phyloP scores from a whole-genome alignment of 257 asterid species.

The Fraxinus americana region DNA sequence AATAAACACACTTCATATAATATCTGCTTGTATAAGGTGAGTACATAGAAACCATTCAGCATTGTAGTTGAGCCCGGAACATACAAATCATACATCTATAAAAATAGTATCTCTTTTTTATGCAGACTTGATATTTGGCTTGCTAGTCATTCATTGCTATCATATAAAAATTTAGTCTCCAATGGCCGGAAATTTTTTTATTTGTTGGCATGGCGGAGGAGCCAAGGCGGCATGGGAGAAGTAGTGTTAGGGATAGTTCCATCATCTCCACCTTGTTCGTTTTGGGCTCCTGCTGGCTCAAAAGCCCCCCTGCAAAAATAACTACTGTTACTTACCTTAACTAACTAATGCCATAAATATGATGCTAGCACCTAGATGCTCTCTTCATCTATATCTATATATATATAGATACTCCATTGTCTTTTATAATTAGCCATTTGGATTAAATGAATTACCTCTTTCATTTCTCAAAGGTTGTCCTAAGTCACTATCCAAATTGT shows the following conservation, averaged over 20 bases:
- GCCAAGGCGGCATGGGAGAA: constrained; percentile 42
- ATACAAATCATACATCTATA: neutral
- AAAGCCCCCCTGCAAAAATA: constrained; percentile 19
- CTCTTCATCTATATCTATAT: no score
- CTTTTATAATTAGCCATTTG: no score
- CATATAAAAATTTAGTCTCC: neutral
- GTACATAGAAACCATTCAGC: neutral
- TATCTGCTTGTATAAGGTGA: neutral
- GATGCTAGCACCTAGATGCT: no score
- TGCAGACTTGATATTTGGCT: neutral
- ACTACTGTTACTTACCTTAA: neutral
- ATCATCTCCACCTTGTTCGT: constrained; percentile 15
- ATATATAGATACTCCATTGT: no score
- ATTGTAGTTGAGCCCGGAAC: no score
- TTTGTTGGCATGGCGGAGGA: constrained; percentile 33
- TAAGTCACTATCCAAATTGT: no score
- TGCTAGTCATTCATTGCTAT: neutral
- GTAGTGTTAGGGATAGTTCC: constrained; percentile 9
- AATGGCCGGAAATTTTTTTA: neutral
- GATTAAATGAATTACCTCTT: no score
- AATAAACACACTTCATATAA: neutral
- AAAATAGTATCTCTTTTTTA: neutral
- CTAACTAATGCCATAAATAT: neutral
- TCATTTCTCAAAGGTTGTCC: no score
- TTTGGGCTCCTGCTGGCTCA: constrained; percentile 15